Base-by-base conservation (phyloP, 352 stramenopile genomes). In the Pythium periplocum region DNA sequence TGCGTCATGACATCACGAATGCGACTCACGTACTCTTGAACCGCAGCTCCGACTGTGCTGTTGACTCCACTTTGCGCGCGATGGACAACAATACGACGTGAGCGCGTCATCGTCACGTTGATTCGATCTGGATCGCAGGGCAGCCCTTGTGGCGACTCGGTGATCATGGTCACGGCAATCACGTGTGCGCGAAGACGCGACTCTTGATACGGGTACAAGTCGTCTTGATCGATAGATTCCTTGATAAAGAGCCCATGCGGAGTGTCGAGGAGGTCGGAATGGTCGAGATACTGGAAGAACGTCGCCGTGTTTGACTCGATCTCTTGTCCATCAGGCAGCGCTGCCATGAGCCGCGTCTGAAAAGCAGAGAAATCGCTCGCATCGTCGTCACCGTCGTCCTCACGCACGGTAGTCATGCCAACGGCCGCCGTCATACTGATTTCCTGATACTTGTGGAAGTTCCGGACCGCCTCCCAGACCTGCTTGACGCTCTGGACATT, bases 171-270 rank as follows among this genome's bases (percentile, higher is more conserved):
- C 17, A 26, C 17, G 17, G 17, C 17, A 26, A 26, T 26, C 17
- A 26, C 17, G 17, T 26, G 17, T 26, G 17, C 17, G 17, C 17
- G 17, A 26, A 26, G 17, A 26, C 17, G 17, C 17, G 17, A 26
- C 17, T 26, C 17, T 26, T 26, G 31, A 46, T 54, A 60, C 31
- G 54, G 45, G 17, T 54, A 54, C 37, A 41, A 42, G 12, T 60
- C 54, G 46, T 60, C 54, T 30, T 41, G 30, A 37, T 60, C 31
- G 1, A 60, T 46, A 9, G 9, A 60, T 32, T 60, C 39, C 30
- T 54, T 12, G 2, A 48, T 12, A 11, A 59, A 6, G 6, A 52
- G 12, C 2, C 52, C 44, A 9, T 52, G 44, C 17, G 51, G 51
- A 10, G 11, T 8, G 2, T 7, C 3, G 8, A 45, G 33, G 8